These are phyloP conservation scores for Fusarium subtropicale DNA, from an alignment of 2,329 filamentous ascomycete genomes.

Conservation along the genomic window DNA sequence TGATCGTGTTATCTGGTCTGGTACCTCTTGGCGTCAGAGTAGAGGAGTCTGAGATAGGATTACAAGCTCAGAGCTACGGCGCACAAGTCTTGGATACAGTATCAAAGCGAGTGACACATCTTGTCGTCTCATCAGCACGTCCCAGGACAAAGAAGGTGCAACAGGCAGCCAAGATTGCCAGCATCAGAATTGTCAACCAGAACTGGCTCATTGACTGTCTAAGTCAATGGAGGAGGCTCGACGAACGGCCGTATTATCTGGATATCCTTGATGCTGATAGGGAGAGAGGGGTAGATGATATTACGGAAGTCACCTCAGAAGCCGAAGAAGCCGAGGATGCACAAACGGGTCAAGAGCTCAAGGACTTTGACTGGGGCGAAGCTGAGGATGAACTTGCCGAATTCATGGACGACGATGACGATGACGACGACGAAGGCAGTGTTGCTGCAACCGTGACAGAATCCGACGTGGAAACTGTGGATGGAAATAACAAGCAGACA, in stretches of 20 bases:
- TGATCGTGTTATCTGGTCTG: constrained; percentile 90
- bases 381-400: constrained; percentile 80
- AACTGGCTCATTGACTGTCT: constrained; percentile 91
- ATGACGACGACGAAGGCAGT: constrained; percentile 56
- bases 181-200: constrained; percentile 91
- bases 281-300: constrained; percentile 50
- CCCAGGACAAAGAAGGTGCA: constrained; percentile 92
- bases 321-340: constrained; percentile 49
- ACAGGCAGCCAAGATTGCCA: constrained; percentile 80
- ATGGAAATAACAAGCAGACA: constrained; percentile 45
- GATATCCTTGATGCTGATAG: constrained; percentile 78
- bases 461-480: constrained; percentile 48
- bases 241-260: constrained; percentile 83
- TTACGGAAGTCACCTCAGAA: constrained; percentile 49
- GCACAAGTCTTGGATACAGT: constrained; percentile 71
- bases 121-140: constrained; percentile 76
- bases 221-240: constrained; percentile 82
- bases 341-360: constrained; percentile 58
- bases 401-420: constrained; percentile 71
- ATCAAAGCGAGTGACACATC: constrained; percentile 74
- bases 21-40: constrained; percentile 85
- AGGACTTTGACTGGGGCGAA: constrained; percentile 70
- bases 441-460: constrained; percentile 40
- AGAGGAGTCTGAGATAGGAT: constrained; percentile 83
- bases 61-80: constrained; percentile 89